These are phyloP conservation scores for Chrysosporium keratinophilum DNA, from an alignment of 2,329 filamentous ascomycete genomes.

Conservation along the genomic window DNA sequence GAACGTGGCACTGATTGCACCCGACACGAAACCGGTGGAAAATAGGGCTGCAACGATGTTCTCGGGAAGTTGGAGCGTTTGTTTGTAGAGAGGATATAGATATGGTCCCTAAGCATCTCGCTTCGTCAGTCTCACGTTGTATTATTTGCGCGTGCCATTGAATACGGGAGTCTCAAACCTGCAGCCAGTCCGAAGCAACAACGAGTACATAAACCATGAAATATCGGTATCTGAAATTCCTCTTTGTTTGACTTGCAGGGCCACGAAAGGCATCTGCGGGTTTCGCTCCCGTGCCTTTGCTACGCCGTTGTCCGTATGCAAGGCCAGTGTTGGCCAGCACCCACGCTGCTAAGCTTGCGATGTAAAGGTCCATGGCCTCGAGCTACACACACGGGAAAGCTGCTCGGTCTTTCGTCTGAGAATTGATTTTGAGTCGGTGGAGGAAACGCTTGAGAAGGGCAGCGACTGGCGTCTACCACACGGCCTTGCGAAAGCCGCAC, in stretches of 20 bases:
- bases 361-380: constrained; percentile 9
- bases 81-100: constrained; percentile 15
- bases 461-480: neutral
- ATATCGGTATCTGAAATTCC: constrained; percentile 7
- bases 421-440: too few species aligned
- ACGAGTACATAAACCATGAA: constrained; percentile 14
- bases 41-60: constrained; percentile 13
- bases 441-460: neutral
- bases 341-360: constrained; percentile 6
- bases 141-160: neutral
- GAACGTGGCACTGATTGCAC: constrained; percentile 14
- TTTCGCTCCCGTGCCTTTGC: neutral
- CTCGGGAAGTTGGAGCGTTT: constrained; percentile 13
- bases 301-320: constrained; percentile 1
- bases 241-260: neutral
- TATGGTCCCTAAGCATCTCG: constrained; percentile 9
- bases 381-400: neutral
- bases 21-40: constrained; percentile 14
- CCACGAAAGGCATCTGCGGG: neutral
- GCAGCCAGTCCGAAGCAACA: constrained; percentile 15
- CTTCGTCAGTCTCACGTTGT: neutral
- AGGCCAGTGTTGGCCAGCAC: constrained; percentile 11
- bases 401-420: neutral
- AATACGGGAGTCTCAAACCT: constrained; percentile 6
- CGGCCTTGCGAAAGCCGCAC: too few species aligned